A percentile compares a stretch with the other conserved stretches of the same genome.
Conservation (phyloP, 2,329 filamentous ascomycete species). For the Venturia asperata region DNA sequence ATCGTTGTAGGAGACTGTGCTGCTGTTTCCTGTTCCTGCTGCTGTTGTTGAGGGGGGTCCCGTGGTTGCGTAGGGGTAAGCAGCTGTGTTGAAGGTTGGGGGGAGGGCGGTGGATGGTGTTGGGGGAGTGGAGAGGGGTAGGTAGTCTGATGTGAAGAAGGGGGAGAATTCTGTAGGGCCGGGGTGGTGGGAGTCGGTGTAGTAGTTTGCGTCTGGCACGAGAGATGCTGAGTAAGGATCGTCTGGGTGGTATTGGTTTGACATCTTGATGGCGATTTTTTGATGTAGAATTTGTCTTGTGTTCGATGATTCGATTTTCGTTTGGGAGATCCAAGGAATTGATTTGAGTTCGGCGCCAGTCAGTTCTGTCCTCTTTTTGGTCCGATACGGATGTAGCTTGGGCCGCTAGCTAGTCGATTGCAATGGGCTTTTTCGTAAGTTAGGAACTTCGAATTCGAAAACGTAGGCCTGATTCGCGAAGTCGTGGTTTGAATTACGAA, state of each 20-base stretch:
- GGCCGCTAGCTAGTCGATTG: neutral
- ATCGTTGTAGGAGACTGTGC: conserved; percentile 30
- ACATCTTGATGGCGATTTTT: neutral
- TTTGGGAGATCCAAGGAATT: too few species aligned
- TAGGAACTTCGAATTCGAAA: too few species aligned
- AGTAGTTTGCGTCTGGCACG: neutral
- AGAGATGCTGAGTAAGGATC: neutral
- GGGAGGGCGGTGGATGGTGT: neutral
- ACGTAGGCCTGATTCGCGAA: neutral
- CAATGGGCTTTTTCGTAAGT: too few species aligned
- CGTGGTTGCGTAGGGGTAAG: neutral
- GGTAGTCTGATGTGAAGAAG: conserved; percentile 5
- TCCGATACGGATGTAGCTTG: neutral
- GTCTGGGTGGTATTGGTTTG: neutral
- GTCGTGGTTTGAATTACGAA: neutral
- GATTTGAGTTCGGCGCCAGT: too few species aligned
- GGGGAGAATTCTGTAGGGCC: neutral
- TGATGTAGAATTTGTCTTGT: too few species aligned
- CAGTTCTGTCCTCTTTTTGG: neutral
- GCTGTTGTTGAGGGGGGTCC: neutral
- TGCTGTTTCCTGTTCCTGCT: conserved; percentile 34
- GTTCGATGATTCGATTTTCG: too few species aligned
- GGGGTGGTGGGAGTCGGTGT: neutral
- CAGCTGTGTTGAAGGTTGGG: neutral
- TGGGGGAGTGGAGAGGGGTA: neutral